Evolutionary conservation across 139 green algal species (phyloP).

Genomic region (Yamagishiella unicocca): DNA sequence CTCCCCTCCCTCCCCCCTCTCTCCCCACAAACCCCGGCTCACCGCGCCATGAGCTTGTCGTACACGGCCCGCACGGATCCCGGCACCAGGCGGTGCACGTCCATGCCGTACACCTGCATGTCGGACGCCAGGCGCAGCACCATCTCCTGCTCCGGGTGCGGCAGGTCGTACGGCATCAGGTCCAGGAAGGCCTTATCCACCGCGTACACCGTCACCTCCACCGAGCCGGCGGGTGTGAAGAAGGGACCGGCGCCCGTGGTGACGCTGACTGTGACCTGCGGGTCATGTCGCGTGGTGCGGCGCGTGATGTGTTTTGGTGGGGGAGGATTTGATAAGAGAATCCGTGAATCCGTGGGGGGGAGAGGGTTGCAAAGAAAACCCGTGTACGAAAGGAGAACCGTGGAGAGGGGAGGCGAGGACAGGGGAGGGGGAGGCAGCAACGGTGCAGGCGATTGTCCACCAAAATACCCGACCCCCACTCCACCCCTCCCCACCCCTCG

Average conservation of each 20-base stretch:
- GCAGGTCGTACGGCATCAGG: slow-evolving; percentile 67
- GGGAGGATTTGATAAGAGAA: neutral
- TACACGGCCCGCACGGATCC: slow-evolving; percentile 44
- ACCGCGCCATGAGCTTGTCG: slow-evolving; percentile 32
- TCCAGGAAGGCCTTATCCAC: slow-evolving; percentile 74
- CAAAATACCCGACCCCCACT: too few species aligned
- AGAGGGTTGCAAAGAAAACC: too few species aligned
- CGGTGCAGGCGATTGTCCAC: slow-evolving; percentile 8
- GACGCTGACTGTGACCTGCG: neutral
- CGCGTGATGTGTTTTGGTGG: neutral
- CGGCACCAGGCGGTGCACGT: slow-evolving; percentile 14
- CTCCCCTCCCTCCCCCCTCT: too few species aligned
- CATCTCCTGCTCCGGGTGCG: slow-evolving; percentile 27
- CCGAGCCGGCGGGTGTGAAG: neutral
- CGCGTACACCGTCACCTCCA: slow-evolving; percentile 59
- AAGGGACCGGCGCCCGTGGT: neutral
- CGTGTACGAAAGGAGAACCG: too few species aligned
- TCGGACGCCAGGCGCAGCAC: slow-evolving; percentile 11
- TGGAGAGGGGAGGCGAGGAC: too few species aligned
- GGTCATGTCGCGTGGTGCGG: neutral
- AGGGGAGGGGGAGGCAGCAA: too few species aligned
- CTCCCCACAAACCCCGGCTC: neutral
- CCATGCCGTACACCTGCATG: neutral
- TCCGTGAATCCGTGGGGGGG: too few species aligned
- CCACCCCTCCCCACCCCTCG: neutral